Evolutionary conservation across 2,329 filamentous ascomycete genomes (phyloP).

Genomic region (Penicillium sp.): DNA sequence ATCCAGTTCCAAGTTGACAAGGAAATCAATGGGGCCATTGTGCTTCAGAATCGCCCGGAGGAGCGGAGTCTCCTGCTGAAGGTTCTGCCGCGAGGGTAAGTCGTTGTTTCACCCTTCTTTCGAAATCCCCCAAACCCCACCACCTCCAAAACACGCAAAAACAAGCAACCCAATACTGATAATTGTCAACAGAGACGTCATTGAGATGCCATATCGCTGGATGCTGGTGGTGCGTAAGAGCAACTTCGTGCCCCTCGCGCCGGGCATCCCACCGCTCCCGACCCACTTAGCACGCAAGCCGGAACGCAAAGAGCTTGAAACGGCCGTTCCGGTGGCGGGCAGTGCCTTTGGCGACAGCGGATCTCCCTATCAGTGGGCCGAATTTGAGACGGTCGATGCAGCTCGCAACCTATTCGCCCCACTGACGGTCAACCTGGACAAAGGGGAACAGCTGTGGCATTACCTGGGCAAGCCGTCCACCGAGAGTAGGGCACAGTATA

Average conservation of each 20-base stretch:
- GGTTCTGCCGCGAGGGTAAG: conserved; percentile 79
- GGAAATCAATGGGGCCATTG: conserved; percentile 88
- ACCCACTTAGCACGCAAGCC: conserved; percentile 51
- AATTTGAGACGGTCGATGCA: conserved; percentile 65
- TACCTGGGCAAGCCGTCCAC: conserved; percentile 85
- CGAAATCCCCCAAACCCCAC: conserved; percentile 1
- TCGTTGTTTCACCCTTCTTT: conserved; percentile 22
- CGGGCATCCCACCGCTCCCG: conserved; percentile 48
- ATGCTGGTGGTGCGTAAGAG: conserved; percentile 51
- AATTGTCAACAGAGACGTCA: conserved; percentile 46
- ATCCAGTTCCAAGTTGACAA: conserved; percentile 81
- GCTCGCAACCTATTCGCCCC: conserved; percentile 57
- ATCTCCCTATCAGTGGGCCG: conserved; percentile 66
- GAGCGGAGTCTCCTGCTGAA: conserved; percentile 78
- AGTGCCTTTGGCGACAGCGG: conserved; percentile 62
- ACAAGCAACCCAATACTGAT: conserved; percentile 13
- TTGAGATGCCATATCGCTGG: conserved; percentile 62
- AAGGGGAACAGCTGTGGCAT: conserved; percentile 77
- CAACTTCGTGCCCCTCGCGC: conserved; percentile 47
- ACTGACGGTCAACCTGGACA: conserved; percentile 68
- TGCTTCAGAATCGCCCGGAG: conserved; percentile 75
- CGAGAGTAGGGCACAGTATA: conserved; percentile 87
- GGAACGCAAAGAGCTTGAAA: conserved; percentile 54
- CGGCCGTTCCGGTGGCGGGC: conserved; percentile 63
- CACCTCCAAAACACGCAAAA: background rate